Conservation (phyloP, 352 stramenopile species). For the Pythium dissimile region DNA sequence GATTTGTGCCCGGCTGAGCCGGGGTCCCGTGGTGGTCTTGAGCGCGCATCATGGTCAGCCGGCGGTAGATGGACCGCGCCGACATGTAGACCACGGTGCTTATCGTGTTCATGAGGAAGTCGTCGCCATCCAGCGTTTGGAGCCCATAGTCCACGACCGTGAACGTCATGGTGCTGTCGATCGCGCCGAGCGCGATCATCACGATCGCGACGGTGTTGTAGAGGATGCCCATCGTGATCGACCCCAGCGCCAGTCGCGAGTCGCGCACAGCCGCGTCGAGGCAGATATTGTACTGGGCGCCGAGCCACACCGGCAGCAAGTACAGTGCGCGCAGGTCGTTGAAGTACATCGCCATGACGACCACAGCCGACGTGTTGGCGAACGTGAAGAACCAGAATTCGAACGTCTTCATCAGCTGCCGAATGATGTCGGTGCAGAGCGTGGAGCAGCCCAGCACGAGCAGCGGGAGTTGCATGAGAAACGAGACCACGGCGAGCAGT, state of each 20-base stretch:
- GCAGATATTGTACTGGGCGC: conserved; percentile 19
- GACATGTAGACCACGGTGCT: conserved; percentile 8
- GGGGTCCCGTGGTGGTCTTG: background rate
- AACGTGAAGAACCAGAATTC: conserved; percentile 20
- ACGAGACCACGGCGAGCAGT: background rate
- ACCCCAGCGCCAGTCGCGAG: conserved; percentile 1
- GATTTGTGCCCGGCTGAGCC: background rate
- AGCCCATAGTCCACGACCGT: conserved; percentile 12
- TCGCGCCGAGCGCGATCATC: background rate
- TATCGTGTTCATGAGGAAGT: conserved; percentile 18
- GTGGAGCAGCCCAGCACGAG: background rate
- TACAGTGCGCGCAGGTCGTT: conserved; percentile 4
- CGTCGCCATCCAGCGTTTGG: background rate
- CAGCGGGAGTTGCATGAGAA: background rate
- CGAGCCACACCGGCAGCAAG: conserved; percentile 8
- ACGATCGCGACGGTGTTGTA: conserved; percentile 1
- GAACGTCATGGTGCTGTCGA: conserved; percentile 7
- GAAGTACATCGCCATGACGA: conserved; percentile 10
- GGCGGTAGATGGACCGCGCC: conserved; percentile 9
- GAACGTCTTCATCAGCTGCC: conserved; percentile 1
- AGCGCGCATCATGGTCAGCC: background rate
- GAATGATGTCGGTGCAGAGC: background rate
- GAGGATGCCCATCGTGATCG: background rate
- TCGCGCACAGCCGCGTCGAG: conserved; percentile 10
- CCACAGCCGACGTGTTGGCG: conserved; percentile 6